Percentiles rank a stretch among this genome's conserved stretches.
Evolutionary conservation across 140 eudicot species (phyloP).

Genomic region (Cichorium intybus): DNA sequence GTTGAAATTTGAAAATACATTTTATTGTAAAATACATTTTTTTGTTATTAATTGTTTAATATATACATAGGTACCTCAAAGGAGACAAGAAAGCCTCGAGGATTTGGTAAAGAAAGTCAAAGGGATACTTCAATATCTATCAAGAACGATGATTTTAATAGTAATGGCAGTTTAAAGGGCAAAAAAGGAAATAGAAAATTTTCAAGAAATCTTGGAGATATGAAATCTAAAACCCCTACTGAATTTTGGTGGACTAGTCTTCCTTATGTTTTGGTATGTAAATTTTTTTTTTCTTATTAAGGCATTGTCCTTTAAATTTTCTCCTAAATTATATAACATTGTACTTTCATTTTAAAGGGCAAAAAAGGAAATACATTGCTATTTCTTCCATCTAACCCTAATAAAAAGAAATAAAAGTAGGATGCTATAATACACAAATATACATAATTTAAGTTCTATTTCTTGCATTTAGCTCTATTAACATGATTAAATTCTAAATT

Average conservation of each 20-base stretch:
- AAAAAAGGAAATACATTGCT: too few species aligned
- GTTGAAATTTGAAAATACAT: slow-evolving; percentile 1
- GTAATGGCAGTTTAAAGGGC: slow-evolving; percentile 31
- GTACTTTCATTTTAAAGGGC: neutral
- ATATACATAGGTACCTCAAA: slow-evolving; percentile 39
- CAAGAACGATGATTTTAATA: slow-evolving; percentile 12
- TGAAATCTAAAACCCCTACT: slow-evolving; percentile 21
- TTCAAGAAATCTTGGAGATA: slow-evolving; percentile 9
- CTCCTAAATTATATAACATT: too few species aligned
- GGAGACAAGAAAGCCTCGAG: slow-evolving; percentile 41
- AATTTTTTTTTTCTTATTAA: neutral
- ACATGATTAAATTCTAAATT: too few species aligned
- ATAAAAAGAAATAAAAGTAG: too few species aligned
- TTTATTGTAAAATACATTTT: neutral
- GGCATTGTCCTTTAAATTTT: neutral
- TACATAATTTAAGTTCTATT: too few species aligned
- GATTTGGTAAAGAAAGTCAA: slow-evolving; percentile 21
- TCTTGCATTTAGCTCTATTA: too few species aligned
- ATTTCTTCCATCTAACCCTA: too few species aligned
- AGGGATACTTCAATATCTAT: neutral
- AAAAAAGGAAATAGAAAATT: slow-evolving; percentile 27
- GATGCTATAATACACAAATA: too few species aligned
- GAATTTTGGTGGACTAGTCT: slow-evolving; percentile 75
- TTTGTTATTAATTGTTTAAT: slow-evolving; percentile 3
- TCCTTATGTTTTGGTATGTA: slow-evolving; percentile 72